Evolutionary conservation across 208 protist genomes (phyloP).

Genomic region (Leishmania major): DNA sequence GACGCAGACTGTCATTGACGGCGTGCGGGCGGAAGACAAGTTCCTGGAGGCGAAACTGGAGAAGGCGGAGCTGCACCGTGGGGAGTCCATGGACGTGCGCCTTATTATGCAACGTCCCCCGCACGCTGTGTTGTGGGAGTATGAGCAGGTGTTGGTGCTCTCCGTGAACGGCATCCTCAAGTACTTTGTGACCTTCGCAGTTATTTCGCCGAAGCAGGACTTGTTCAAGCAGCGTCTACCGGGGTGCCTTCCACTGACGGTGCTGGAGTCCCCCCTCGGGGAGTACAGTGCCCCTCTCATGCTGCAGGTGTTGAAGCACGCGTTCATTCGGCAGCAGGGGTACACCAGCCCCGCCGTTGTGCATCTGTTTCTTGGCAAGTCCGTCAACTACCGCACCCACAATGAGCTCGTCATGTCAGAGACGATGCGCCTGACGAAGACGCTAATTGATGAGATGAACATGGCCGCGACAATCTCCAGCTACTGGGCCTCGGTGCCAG

Average conservation of each 20-base stretch:
- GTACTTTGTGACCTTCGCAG: constrained; percentile 71
- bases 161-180: constrained; percentile 64
- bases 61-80: constrained; percentile 51
- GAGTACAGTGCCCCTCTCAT: constrained; percentile 74
- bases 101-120: constrained; percentile 51
- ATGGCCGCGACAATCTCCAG: constrained; percentile 53
- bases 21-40: constrained; percentile 50
- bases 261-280: constrained; percentile 73
- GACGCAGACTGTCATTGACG: constrained; percentile 78
- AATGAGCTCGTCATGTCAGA: constrained; percentile 76
- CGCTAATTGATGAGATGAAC: constrained; percentile 60
- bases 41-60: constrained; percentile 50
- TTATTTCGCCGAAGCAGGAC: constrained; percentile 65
- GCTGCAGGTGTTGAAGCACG: constrained; percentile 85
- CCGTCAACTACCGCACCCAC: constrained; percentile 57
- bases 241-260: constrained; percentile 60
- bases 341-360: constrained; percentile 53
- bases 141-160: constrained; percentile 79
- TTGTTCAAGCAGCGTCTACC: constrained; percentile 69
- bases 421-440: constrained; percentile 54
- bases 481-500: constrained; percentile 62
- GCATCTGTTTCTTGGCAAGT: constrained; percentile 57
- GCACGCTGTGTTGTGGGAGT: constrained; percentile 49
- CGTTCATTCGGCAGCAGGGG: constrained; percentile 74
- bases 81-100: constrained; percentile 65